These are phyloP conservation scores for Penicillium bialowiezense DNA, from an alignment of 495 filamentous ascomycete species.

Conservation along the genomic window DNA sequence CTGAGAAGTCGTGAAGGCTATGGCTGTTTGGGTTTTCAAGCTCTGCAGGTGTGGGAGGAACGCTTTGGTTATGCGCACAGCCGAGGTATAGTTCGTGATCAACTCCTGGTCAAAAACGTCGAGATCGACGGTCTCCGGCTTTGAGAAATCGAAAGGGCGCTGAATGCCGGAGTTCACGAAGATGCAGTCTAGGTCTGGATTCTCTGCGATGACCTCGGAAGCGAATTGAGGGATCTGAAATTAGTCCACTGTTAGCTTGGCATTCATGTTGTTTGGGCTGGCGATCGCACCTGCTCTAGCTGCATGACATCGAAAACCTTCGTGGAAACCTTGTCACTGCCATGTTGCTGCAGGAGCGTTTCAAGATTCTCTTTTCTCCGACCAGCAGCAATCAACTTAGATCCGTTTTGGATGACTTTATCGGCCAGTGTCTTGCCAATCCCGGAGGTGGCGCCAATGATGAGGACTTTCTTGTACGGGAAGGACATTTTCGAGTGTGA, in stretches of 20 bases:
- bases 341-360: conserved; percentile 57
- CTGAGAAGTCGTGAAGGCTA: conserved; percentile 43
- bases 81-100: conserved; percentile 65
- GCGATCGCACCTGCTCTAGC: conserved; percentile 48
- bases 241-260: background rate
- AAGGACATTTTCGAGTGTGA: conserved; percentile 18
- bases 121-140: conserved; percentile 58
- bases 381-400: conserved; percentile 60
- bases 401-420: conserved; percentile 58
- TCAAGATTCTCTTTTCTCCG: conserved; percentile 65
- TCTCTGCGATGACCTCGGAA: conserved; percentile 43
- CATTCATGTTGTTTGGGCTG: background rate
- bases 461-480: conserved; percentile 62
- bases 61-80: conserved; percentile 56
- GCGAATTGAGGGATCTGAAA: conserved; percentile 26
- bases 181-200: conserved; percentile 52
- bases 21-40: conserved; percentile 31
- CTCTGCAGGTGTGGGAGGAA: conserved; percentile 63
- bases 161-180: conserved; percentile 47
- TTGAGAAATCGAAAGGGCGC: conserved; percentile 57
- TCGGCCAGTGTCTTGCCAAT: conserved; percentile 66
- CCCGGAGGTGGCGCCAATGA: conserved; percentile 70
- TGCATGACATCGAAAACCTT: conserved; percentile 64
- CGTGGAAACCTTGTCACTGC: conserved; percentile 48
- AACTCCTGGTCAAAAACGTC: conserved; percentile 54